These are phyloP conservation scores for Trametes sanguinea DNA, from an alignment of 768 basidiomycete genomes.

Conservation along the genomic window DNA sequence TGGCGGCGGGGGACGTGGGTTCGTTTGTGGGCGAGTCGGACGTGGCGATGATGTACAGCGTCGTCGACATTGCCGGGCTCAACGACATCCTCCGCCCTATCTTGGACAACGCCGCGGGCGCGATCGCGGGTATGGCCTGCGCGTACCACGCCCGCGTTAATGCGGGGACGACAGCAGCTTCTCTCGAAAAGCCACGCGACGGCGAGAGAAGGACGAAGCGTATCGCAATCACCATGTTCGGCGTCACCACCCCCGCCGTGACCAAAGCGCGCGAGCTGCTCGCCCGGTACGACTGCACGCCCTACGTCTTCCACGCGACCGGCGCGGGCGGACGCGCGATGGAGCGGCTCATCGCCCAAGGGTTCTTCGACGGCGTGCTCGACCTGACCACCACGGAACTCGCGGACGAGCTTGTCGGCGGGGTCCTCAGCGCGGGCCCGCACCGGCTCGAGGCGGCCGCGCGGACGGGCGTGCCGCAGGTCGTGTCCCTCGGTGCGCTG, in stretches of 20 bases:
- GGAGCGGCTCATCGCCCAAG: conserved; percentile 19
- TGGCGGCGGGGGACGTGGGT: conserved; percentile 25
- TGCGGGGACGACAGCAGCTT: background rate
- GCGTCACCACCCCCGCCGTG: conserved; percentile 28
- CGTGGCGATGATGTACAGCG: conserved; percentile 23
- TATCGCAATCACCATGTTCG: conserved; percentile 28
- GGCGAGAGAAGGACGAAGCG: conserved; percentile 8
- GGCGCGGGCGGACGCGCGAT: conserved; percentile 25
- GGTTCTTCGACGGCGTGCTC: conserved; percentile 25
- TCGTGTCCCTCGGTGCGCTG: conserved; percentile 26
- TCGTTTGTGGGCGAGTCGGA: conserved; percentile 23
- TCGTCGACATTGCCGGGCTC: conserved; percentile 27
- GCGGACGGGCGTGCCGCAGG: conserved; percentile 20
- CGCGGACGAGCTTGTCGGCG: conserved; percentile 26
- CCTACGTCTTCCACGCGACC: conserved; percentile 26
- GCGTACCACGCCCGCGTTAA: conserved; percentile 9
- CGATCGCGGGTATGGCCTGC: conserved; percentile 26
- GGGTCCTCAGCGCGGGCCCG: conserved; percentile 25
- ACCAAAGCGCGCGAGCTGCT: conserved; percentile 23
- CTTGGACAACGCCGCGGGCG: conserved; percentile 25
- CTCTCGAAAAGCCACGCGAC: background rate
- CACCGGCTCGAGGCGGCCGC: conserved; percentile 23
- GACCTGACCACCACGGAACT: conserved; percentile 28
- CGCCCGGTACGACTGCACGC: conserved; percentile 20
- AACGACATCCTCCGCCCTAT: conserved; percentile 26